Evolutionary conservation across 2,329 filamentous ascomycete genomes (phyloP).

Genomic region (Alternaria sp.): DNA sequence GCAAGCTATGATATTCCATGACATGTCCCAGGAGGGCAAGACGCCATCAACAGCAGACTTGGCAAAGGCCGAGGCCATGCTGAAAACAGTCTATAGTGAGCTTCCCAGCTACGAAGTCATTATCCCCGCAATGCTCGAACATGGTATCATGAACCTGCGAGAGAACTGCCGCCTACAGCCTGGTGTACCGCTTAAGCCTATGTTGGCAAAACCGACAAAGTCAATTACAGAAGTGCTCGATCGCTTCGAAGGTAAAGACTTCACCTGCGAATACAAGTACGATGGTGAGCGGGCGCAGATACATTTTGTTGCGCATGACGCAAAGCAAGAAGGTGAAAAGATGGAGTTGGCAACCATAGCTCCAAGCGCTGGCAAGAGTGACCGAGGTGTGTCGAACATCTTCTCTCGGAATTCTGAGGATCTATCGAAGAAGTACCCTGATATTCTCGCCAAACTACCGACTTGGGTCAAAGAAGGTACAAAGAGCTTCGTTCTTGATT

Average conservation of each 20-base stretch:
- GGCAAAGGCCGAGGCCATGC: slow-evolving; percentile 81
- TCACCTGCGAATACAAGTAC: slow-evolving; percentile 99
- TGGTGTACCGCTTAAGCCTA: slow-evolving; percentile 94
- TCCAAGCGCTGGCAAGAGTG: slow-evolving; percentile 71
- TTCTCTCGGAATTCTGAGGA: slow-evolving; percentile 99
- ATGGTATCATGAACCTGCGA: slow-evolving; percentile 83
- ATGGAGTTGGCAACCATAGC: slow-evolving; percentile 69
- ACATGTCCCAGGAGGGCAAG: slow-evolving; percentile 75
- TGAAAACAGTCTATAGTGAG: slow-evolving; percentile 96
- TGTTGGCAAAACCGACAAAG: slow-evolving; percentile 98
- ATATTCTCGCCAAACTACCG: slow-evolving; percentile 87
- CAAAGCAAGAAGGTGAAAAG: slow-evolving; percentile 68
- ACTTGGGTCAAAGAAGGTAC: slow-evolving; percentile 91
- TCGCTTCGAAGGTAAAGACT: slow-evolving; percentile 92
- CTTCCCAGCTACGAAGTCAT: slow-evolving; percentile 96
- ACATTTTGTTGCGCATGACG: slow-evolving; percentile 89
- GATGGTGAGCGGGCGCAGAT: slow-evolving; percentile 99
- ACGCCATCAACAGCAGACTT: slow-evolving; percentile 78
- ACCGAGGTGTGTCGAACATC: slow-evolving; percentile 83
- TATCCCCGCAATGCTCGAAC: slow-evolving; percentile 85
- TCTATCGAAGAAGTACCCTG: slow-evolving; percentile 95
- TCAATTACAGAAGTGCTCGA: slow-evolving; percentile 97
- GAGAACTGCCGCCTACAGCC: slow-evolving; percentile 91
- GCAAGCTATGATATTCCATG: slow-evolving; percentile 87
- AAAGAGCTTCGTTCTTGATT: slow-evolving; percentile 97